phyloP scores from a whole-genome alignment of 2,329 filamentous ascomycete species.

The Neofusicoccum umdonicola region DNA sequence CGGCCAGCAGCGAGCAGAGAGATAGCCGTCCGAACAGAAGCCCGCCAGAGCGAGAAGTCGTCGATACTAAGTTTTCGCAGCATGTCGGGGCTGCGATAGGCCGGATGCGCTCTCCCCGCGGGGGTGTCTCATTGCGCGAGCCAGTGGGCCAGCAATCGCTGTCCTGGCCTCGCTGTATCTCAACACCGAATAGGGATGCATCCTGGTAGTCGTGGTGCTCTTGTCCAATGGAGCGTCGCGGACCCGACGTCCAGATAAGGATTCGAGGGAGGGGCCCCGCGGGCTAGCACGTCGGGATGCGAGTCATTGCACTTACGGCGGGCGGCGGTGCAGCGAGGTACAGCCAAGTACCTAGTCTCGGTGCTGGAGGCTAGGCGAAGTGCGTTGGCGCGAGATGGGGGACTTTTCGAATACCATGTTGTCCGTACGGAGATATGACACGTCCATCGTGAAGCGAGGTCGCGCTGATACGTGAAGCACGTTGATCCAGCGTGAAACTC shows the following conservation, averaged over 20 bases:
- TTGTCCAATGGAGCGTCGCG: background rate
- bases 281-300: background rate
- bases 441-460: too few species aligned
- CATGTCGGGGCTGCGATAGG: background rate
- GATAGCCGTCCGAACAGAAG: too few species aligned
- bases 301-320: background rate
- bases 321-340: background rate
- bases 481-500: too few species aligned
- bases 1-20: background rate
- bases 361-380: too few species aligned
- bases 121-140: background rate
- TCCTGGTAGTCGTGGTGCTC: background rate
- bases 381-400: too few species aligned
- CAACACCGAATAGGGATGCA: background rate
- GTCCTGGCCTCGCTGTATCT: background rate
- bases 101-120: background rate
- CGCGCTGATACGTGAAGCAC: too few species aligned
- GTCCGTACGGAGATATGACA: too few species aligned
- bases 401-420: too few species aligned
- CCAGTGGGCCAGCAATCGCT: background rate
- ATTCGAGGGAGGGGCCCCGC: background rate
- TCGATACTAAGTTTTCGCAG: background rate
- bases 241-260: background rate
- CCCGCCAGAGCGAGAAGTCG: background rate
- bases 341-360: background rate